Conservation (phyloP, 345 rosid genomes). For the Trapa incisa region DNA sequence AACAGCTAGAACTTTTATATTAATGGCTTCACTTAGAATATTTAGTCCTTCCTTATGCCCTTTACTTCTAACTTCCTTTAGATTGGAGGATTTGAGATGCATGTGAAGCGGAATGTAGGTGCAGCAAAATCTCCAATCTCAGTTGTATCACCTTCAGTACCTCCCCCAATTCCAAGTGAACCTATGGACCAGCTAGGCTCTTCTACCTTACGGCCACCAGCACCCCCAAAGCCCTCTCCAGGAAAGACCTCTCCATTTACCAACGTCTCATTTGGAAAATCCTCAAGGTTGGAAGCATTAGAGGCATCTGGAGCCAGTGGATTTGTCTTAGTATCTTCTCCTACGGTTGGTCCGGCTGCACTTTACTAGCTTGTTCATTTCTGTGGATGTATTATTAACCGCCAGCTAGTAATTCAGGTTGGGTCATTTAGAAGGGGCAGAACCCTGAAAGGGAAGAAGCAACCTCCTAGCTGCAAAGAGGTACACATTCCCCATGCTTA, state of each 20-base stretch:
- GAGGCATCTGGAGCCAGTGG: constrained; percentile 68
- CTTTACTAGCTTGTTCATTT: not conserved
- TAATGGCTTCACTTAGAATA: not conserved
- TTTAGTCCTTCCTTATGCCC: not conserved
- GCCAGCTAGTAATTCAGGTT: constrained; percentile 26
- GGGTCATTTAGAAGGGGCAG: constrained; percentile 71
- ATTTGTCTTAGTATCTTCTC: constrained; percentile 62
- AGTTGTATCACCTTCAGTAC: constrained; percentile 44
- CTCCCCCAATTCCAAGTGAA: constrained; percentile 76
- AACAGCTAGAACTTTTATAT: not conserved
- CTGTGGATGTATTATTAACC: not conserved
- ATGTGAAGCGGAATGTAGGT: constrained; percentile 63
- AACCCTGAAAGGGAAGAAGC: constrained; percentile 64
- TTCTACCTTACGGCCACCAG: constrained; percentile 20
- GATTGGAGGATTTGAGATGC: constrained; percentile 94
- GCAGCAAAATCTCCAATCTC: constrained; percentile 31
- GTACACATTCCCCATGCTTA: constrained; percentile 19
- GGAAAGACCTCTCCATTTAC: constrained; percentile 50
- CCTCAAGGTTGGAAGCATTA: constrained; percentile 62
- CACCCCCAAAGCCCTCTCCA: constrained; percentile 39
- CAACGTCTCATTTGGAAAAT: constrained; percentile 46
- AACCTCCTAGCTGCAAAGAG: constrained; percentile 63
- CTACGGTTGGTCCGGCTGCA: constrained; percentile 36
- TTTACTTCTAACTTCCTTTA: constrained; percentile 17
- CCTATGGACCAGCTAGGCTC: constrained; percentile 57